Conservation (phyloP, 768 basidiomycete species). For the Leccinum fibrillosum region DNA sequence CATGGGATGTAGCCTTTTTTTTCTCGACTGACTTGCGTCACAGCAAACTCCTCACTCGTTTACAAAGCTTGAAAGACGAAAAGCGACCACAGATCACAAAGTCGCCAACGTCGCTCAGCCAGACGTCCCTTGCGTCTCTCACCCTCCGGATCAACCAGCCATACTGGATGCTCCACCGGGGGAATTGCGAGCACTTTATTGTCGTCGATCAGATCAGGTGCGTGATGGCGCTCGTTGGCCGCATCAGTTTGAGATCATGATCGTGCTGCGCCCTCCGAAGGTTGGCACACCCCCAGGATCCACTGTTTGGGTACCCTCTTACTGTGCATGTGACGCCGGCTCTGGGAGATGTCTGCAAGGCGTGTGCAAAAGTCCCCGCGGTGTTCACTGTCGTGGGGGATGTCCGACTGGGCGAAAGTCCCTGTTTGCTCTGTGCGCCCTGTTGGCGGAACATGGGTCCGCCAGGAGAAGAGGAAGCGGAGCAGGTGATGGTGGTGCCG, state of each 20-base stretch:
- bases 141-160: slow-evolving; percentile 66
- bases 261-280: slow-evolving; percentile 33
- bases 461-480: slow-evolving; percentile 38
- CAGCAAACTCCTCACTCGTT: slow-evolving; percentile 48
- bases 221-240: background rate
- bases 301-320: slow-evolving; percentile 58
- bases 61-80: slow-evolving; percentile 32
- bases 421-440: slow-evolving; percentile 65
- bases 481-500: slow-evolving; percentile 47
- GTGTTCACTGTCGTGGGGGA: slow-evolving; percentile 67
- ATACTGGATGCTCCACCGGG: slow-evolving; percentile 79
- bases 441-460: slow-evolving; percentile 75
- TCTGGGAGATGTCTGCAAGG: slow-evolving; percentile 60
- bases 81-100: slow-evolving; percentile 33
- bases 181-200: slow-evolving; percentile 80
- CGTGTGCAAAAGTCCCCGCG: slow-evolving; percentile 69
- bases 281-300: slow-evolving; percentile 56
- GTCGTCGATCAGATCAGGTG: slow-evolving; percentile 74
- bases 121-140: slow-evolving; percentile 52
- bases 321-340: slow-evolving; percentile 63
- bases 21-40: background rate
- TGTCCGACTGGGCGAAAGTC: slow-evolving; percentile 72
- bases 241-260: slow-evolving; percentile 2
- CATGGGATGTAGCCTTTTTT: background rate
- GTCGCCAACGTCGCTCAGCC: slow-evolving; percentile 41